A percentile compares a stretch with the other conserved stretches of the same genome.
phyloP scores from a whole-genome alignment of 2,329 filamentous ascomycete species.

The Bipolaris oryzae region DNA sequence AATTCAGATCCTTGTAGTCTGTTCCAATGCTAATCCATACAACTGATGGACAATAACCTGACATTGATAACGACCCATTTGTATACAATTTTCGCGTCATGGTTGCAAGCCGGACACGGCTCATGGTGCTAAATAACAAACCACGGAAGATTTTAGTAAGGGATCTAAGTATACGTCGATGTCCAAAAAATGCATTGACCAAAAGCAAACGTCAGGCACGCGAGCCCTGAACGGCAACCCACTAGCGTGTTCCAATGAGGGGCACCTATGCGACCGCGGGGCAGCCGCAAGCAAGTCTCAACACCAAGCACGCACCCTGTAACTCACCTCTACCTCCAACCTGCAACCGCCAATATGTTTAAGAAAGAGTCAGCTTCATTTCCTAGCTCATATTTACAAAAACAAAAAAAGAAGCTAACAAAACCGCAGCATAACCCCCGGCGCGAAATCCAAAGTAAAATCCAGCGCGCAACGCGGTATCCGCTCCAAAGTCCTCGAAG shows the following conservation, averaged over 20 bases:
- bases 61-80: no score
- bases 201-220: background rate
- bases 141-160: no score
- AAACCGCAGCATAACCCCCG: conserved; percentile 67
- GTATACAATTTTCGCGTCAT: no score
- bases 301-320: conserved; percentile 3
- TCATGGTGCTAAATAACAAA: no score
- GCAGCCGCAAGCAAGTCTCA: conserved; percentile 14
- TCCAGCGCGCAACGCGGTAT: conserved; percentile 90
- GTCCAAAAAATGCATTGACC: no score
- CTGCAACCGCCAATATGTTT: conserved; percentile 37
- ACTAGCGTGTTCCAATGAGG: conserved; percentile 16
- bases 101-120: no score
- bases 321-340: background rate
- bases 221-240: conserved; percentile 2
- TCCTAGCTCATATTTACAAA: no score
- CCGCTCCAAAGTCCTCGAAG: conserved; percentile 78
- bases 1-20: background rate
- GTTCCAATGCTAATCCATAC: no score
- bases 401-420: conserved; percentile 1
- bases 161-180: no score
- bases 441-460: conserved; percentile 94
- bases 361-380: conserved; percentile 42
- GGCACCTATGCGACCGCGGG: conserved; percentile 13
- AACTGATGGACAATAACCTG: background rate